These are phyloP conservation scores for Cordyceps farinosa DNA, from an alignment of 2,329 filamentous ascomycete species.

Conservation along the genomic window DNA sequence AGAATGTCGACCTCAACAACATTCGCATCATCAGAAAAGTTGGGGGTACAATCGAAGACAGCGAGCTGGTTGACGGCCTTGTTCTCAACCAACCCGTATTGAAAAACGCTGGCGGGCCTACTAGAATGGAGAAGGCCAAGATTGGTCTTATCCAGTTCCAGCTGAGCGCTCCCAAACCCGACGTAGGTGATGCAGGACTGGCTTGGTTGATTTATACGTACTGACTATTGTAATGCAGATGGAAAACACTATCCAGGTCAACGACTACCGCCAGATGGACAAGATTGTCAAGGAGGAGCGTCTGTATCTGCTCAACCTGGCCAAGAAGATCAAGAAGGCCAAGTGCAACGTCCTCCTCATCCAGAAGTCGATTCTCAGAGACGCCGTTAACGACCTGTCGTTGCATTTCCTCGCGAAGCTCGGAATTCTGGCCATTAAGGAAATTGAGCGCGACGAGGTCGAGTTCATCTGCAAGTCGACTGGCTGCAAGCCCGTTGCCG, in stretches of 20 bases:
- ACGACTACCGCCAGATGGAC: conserved; percentile 99
- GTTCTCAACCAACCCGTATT: conserved; percentile 89
- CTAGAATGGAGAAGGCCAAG: conserved; percentile 92
- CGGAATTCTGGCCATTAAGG: conserved; percentile 92
- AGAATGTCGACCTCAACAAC: conserved; percentile 95
- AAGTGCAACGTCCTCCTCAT: conserved; percentile 99
- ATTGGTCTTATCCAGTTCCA: conserved; percentile 99
- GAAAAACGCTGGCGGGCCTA: conserved; percentile 88
- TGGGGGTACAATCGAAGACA: conserved; percentile 96
- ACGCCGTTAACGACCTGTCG: conserved; percentile 95
- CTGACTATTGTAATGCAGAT: conserved; percentile 54
- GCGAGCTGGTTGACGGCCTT: conserved; percentile 91
- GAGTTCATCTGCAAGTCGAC: conserved; percentile 99
- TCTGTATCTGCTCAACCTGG: conserved; percentile 95
- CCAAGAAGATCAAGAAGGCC: conserved; percentile 99
- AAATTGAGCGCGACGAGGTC: conserved; percentile 97
- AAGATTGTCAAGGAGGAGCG: conserved; percentile 99
- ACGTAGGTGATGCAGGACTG: conserved; percentile 54
- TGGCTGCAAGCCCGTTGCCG: conserved; percentile 97
- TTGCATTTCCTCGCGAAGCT: conserved; percentile 97
- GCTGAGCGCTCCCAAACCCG: conserved; percentile 94
- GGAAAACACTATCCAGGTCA: conserved; percentile 99
- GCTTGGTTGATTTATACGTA: neutral
- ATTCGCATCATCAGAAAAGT: conserved; percentile 97
- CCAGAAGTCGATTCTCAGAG: conserved; percentile 95